Conservation (phyloP, 2,329 filamentous ascomycete genomes). For the Aureobasidium uvarum region DNA sequence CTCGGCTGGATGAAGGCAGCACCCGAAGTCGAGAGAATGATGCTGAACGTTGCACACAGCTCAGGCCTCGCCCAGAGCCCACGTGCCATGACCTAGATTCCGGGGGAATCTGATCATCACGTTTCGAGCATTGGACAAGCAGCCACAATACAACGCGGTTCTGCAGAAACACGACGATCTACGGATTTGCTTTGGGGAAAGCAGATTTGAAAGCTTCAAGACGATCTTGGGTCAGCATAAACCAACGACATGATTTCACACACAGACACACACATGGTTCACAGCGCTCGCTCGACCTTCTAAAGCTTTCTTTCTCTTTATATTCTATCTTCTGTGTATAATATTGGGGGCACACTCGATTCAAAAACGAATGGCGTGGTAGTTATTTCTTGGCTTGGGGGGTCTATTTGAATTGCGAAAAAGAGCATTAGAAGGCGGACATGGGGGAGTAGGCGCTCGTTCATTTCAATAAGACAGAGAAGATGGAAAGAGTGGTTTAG, state of each 20-base stretch:
- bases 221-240: background rate
- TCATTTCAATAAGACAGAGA: slow-evolving; percentile 2
- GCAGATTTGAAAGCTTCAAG: slow-evolving; percentile 11
- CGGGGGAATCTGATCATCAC: background rate
- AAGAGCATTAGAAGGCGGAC: slow-evolving; percentile 21
- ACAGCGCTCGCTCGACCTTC: no score
- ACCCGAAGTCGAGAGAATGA: slow-evolving; percentile 65
- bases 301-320: slow-evolving; percentile 14
- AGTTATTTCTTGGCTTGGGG: slow-evolving; percentile 1
- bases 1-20: slow-evolving; percentile 86
- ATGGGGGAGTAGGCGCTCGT: background rate
- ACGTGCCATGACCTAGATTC: slow-evolving; percentile 23
- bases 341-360: slow-evolving; percentile 10
- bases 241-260: background rate
- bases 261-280: background rate
- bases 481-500: slow-evolving; percentile 18
- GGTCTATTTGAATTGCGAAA: slow-evolving; percentile 6
- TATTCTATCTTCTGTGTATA: slow-evolving; percentile 23
- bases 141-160: background rate
- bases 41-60: slow-evolving; percentile 34
- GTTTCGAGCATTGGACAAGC: background rate
- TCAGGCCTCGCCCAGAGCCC: slow-evolving; percentile 24
- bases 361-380: slow-evolving; percentile 5
- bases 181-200: slow-evolving; percentile 14
- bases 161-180: background rate